Base-by-base conservation (phyloP, 2,329 filamentous ascomycete genomes). In the Alternaria tenuissima region DNA sequence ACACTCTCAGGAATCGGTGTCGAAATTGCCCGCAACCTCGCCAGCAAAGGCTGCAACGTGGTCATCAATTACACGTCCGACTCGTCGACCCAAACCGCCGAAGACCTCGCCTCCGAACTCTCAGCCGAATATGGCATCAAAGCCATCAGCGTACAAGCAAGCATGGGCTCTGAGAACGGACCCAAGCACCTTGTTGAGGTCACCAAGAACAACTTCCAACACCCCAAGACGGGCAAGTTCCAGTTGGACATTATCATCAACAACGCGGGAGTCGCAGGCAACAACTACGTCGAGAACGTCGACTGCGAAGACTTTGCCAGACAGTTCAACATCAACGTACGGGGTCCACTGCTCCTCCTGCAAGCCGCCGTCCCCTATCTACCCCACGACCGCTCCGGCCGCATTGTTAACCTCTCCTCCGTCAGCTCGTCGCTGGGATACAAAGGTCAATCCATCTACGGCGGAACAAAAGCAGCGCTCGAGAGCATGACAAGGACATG, bases 161-260 rank as follows among this genome's bases (percentile, higher is more conserved):
- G 93, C 78, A 86, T 94, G 70, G 85, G 87, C 64, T 84, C 85
- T 1, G 82, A 87, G 34, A 83, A 83, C 7, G 88, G 88, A 1
- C 87, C 89, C 2, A 81, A 83, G 6, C 80, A 85, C 42, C 83
- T 93, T 52, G 78, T 93, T 66, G 79, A 81, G 24, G 83, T 84
- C 0, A 84, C 87, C 5, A 84, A 86, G 67, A 82, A 87, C 65
- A 82, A 88, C 72, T 89, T 91, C 78, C 75, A 84, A 8, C 76
- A 78, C 64, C 82, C 85, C 28, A 83, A 84, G 69, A 83, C 80
- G 63, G 78, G 79, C 60, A 81, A 82, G 56, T 87, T 93, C 75
- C 87, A 89, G 71, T 85, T 96, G 72, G 92, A 96, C 79, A 92
- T 96, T 62, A 82, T 96, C 54, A 82, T 96, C 82, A 96, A 96